Conservation (phyloP, 768 basidiomycete genomes). For the Hypsizygus marmoreus region DNA sequence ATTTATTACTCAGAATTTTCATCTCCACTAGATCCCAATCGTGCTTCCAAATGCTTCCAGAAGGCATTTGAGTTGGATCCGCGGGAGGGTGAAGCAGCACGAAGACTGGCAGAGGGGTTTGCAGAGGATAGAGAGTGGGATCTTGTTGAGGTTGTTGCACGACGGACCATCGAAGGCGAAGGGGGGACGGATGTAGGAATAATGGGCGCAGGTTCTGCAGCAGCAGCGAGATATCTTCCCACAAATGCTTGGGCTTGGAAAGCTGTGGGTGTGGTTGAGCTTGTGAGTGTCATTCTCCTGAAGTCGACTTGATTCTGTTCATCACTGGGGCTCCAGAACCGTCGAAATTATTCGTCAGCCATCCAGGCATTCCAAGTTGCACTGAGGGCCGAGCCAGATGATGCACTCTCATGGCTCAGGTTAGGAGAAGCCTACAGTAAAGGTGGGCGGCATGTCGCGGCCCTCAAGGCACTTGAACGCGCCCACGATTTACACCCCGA, state of each 20-base stretch:
- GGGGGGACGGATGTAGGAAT: constrained; percentile 70
- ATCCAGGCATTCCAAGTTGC: constrained; percentile 88
- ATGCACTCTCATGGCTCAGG: constrained; percentile 84
- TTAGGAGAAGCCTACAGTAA: constrained; percentile 90
- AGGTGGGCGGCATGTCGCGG: constrained; percentile 86
- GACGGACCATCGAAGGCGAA: constrained; percentile 91
- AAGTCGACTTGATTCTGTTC: constrained; percentile 1
- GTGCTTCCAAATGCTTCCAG: constrained; percentile 95
- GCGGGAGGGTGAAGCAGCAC: constrained; percentile 83
- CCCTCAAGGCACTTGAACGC: constrained; percentile 80
- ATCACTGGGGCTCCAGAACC: constrained; percentile 45
- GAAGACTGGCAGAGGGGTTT: constrained; percentile 82
- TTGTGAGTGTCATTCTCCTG: constrained; percentile 54
- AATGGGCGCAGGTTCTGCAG: constrained; percentile 34
- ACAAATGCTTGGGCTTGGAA: constrained; percentile 98
- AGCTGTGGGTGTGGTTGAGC: constrained; percentile 86
- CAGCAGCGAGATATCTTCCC: constrained; percentile 60
- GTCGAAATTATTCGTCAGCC: constrained; percentile 68
- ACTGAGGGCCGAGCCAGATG: constrained; percentile 74
- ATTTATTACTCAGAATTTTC: constrained; percentile 78
- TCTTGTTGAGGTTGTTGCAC: constrained; percentile 91
- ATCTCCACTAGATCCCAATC: constrained; percentile 74
- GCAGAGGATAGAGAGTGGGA: constrained; percentile 96
- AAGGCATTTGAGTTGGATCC: constrained; percentile 98
- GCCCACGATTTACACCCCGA: constrained; percentile 72